These are phyloP conservation scores for Metarhizium guizhouense DNA, from an alignment of 2,329 filamentous ascomycete species.

Conservation along the genomic window DNA sequence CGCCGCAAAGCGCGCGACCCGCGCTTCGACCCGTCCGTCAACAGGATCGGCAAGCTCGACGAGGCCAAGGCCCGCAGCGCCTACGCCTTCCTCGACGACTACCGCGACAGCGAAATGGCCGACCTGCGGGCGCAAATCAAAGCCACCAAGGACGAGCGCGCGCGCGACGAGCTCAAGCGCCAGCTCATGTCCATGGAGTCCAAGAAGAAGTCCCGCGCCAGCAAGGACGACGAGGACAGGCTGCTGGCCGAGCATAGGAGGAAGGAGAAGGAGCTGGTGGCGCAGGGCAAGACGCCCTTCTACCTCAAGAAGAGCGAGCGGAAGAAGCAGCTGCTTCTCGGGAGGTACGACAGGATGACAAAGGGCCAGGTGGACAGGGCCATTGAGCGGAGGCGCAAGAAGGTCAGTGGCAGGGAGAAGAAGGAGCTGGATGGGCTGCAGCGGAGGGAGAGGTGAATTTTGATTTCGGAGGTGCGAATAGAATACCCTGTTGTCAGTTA, in stretches of 20 bases:
- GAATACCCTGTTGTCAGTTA: no score
- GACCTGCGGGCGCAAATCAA: constrained; percentile 61
- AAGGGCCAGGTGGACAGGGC: constrained; percentile 74
- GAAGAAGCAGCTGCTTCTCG: constrained; percentile 74
- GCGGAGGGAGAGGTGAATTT: constrained; percentile 11
- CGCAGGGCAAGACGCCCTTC: constrained; percentile 85
- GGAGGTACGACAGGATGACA: constrained; percentile 76
- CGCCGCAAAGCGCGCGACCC: constrained; percentile 68
- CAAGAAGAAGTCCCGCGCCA: constrained; percentile 59
- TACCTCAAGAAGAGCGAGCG: constrained; percentile 88
- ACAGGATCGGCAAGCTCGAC: constrained; percentile 35
- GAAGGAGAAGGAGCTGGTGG: constrained; percentile 76
- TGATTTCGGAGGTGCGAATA: neutral
- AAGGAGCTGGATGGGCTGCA: constrained; percentile 50
- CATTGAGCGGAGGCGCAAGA: constrained; percentile 84
- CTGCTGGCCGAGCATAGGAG: constrained; percentile 68
- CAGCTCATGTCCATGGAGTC: constrained; percentile 72
- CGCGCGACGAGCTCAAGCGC: constrained; percentile 63
- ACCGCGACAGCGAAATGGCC: constrained; percentile 74
- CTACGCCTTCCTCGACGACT: constrained; percentile 83
- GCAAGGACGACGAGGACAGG: constrained; percentile 60
- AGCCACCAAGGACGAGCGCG: constrained; percentile 51
- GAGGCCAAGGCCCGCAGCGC: constrained; percentile 55
- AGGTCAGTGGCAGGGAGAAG: constrained; percentile 77
- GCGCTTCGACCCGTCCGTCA: constrained; percentile 63